Percentiles rank a stretch among this genome's conserved stretches.
Evolutionary conservation across 768 basidiomycete species (phyloP).

Genomic region (Hericium coralloides): DNA sequence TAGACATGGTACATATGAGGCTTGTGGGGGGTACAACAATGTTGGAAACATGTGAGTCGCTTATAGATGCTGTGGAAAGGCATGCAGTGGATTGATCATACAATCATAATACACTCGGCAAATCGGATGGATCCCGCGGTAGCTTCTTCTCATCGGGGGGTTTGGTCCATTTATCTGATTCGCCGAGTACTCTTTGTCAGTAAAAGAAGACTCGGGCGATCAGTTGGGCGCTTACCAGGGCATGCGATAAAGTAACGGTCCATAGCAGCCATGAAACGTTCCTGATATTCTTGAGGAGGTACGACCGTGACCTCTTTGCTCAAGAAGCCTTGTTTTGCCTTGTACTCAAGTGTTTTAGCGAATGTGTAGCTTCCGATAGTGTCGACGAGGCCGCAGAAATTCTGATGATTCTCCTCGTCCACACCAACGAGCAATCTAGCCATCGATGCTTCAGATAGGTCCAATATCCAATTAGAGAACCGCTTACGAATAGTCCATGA

Average conservation of each 20-base stretch:
- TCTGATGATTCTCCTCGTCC: conserved; percentile 54
- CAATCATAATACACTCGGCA: conserved; percentile 26
- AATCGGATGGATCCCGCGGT: conserved; percentile 17
- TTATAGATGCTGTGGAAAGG: no score
- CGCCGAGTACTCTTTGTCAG: neutral
- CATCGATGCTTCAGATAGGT: neutral
- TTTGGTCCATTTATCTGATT: conserved; percentile 30
- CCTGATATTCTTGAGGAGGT: conserved; percentile 72
- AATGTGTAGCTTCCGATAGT: conserved; percentile 84
- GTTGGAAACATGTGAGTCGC: no score
- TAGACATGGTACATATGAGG: no score
- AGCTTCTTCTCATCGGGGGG: conserved; percentile 24
- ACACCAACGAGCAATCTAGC: conserved; percentile 65
- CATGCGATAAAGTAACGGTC: conserved; percentile 72
- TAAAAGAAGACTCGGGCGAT: neutral
- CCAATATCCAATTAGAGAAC: neutral
- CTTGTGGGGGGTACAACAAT: no score
- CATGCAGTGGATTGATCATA: neutral
- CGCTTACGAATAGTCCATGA: conserved; percentile 81
- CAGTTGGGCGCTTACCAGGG: conserved; percentile 41
- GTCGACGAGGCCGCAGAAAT: conserved; percentile 75
- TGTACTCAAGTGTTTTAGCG: conserved; percentile 80
- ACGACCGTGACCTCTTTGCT: conserved; percentile 74
- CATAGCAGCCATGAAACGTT: conserved; percentile 64
- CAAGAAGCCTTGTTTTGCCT: conserved; percentile 56